These are phyloP conservation scores for Aspergillus bridgeri DNA, from an alignment of 495 filamentous ascomycete species.

Conservation along the genomic window DNA sequence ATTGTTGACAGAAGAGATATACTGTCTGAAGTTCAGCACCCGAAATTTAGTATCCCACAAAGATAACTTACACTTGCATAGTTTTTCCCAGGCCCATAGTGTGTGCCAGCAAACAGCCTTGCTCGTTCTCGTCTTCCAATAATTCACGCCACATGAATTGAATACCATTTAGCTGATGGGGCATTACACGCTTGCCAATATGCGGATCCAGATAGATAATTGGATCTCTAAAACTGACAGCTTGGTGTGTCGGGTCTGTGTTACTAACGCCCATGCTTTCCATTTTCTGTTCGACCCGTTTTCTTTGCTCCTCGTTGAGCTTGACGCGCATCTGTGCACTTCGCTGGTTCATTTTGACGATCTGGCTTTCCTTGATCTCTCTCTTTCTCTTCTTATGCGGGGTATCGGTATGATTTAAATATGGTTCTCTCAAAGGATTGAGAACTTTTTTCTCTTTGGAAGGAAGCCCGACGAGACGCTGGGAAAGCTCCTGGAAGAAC, in stretches of 20 bases:
- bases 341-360: slow-evolving; percentile 45
- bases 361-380: slow-evolving; percentile 41
- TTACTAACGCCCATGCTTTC: slow-evolving; percentile 39
- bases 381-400: slow-evolving; percentile 47
- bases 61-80: slow-evolving; percentile 65
- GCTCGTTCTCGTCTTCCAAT: slow-evolving; percentile 51
- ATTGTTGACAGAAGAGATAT: slow-evolving; percentile 79
- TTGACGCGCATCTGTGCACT: slow-evolving; percentile 39
- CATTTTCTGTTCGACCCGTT: slow-evolving; percentile 40
- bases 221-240: slow-evolving; percentile 68
- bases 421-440: background rate
- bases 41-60: too few relatives aligned
- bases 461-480: slow-evolving; percentile 18
- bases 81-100: slow-evolving; percentile 96
- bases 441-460: slow-evolving; percentile 6
- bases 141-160: slow-evolving; percentile 90
- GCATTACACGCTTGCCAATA: slow-evolving; percentile 49
- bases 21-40: background rate
- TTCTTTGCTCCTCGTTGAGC: slow-evolving; percentile 48
- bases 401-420: slow-evolving; percentile 3
- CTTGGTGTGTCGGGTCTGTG: slow-evolving; percentile 45
- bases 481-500: slow-evolving; percentile 22
- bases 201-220: slow-evolving; percentile 50
- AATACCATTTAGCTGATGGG: slow-evolving; percentile 66
- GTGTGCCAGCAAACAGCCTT: slow-evolving; percentile 84